Evolutionary conservation across 2,329 filamentous ascomycete genomes (phyloP), one percentile per base, ranked within the genome.

Genomic region (Biscogniauxia mediterranea): DNA sequence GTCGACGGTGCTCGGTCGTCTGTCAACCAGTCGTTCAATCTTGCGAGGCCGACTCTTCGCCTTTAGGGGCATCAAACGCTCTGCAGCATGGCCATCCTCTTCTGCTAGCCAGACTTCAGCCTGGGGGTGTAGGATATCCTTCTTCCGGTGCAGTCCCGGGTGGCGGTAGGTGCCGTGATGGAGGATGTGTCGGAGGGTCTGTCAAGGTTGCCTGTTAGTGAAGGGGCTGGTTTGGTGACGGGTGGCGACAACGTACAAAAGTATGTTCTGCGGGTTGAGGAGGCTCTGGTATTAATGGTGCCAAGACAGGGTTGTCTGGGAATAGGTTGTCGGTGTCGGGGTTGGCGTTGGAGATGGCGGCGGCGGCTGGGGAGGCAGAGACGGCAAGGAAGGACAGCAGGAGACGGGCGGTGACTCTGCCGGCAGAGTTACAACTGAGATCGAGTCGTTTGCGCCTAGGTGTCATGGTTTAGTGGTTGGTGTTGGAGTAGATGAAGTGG

Each of bases 111-210:
- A 89, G 53, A 94, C 78, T 38, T 81, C 77, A 17, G 88, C 83
- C 52, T 87, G 79, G 9, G 82, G 77, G 20, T 84, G 78, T 51
- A 73, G 64, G 32, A 97, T 80, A 74, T 98, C 92, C 63, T 89
- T 82, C 68, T 86, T 88, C 61, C 89, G 84, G 75, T 97, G 92
- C 17, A 97, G 84, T 5, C 83, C 77, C 2, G 93, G 93, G 68
- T 96, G 86, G 68, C 84, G 80, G 75, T 94, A 85, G 50, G 92
- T 90, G 61, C 94, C 94, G 78, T 97, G 93, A 74, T 97, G 93
- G 77, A 92, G 95, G 71, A 98, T 89, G 77, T 99, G 94, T 70
- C 92, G 89, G 60, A 99, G 85, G 83, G 74, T 69, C 67, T 67
- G 56, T 49, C 17, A n/a, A n/a, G 15, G 52, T 56, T 1, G 59